Evolutionary conservation across 192 early-diverging fungal species (phyloP).

Genomic region (Coemansia sp.): DNA sequence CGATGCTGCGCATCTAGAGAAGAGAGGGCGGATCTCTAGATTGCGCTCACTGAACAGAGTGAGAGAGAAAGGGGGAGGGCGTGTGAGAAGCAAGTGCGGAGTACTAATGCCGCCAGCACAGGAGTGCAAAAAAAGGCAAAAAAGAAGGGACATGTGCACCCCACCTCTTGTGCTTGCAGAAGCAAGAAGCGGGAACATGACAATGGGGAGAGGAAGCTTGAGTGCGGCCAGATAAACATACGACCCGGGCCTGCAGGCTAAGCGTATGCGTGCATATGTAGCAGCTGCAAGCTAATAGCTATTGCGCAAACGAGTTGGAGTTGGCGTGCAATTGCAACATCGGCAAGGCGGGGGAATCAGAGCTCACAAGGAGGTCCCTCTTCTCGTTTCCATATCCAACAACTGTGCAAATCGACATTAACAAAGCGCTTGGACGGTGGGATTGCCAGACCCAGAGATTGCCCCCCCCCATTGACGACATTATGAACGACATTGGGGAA

Average conservation of each 20-base stretch:
- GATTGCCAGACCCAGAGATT: neutral
- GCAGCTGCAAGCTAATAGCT: constrained; percentile 2
- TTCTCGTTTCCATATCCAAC: constrained; percentile 9
- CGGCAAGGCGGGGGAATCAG: neutral
- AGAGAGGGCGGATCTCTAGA: neutral
- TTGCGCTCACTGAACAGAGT: neutral
- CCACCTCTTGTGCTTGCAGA: neutral
- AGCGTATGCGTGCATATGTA: neutral
- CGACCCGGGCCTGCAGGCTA: neutral
- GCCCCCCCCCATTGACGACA: neutral
- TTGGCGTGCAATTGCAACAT: neutral
- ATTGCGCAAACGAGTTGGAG: constrained; percentile 6
- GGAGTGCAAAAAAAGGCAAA: neutral
- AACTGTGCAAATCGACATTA: neutral
- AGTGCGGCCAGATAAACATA: neutral
- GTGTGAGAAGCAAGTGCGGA: constrained; percentile 2
- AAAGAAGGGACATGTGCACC: neutral
- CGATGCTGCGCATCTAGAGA: neutral
- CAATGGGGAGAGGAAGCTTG: neutral
- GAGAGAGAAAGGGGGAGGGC: neutral
- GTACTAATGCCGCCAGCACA: neutral
- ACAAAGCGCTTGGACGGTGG: neutral
- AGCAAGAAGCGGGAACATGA: neutral
- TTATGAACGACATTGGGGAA: neutral
- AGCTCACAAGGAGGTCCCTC: neutral